These are phyloP conservation scores for Babesia sp. DNA, from an alignment of 169 alveolate genomes.

Conservation along the genomic window DNA sequence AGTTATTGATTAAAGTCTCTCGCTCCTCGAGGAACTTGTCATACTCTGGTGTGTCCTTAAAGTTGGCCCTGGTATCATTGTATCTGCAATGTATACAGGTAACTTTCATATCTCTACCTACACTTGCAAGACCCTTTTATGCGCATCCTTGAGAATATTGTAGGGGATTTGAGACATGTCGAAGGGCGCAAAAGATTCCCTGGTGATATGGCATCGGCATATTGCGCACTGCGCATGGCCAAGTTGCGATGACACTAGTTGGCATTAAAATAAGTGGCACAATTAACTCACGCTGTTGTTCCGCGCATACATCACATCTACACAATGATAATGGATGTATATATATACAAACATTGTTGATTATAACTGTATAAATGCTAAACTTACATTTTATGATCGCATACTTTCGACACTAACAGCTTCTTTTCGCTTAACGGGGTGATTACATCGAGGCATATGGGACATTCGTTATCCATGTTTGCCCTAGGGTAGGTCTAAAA, in stretches of 20 bases:
- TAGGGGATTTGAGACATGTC: slow-evolving; percentile 51
- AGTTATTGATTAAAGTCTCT: slow-evolving; percentile 61
- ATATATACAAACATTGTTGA: not conserved
- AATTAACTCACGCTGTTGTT: slow-evolving; percentile 47
- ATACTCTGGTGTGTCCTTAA: slow-evolving; percentile 75
- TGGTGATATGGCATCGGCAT: slow-evolving; percentile 61
- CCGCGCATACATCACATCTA: slow-evolving; percentile 67
- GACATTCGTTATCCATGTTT: slow-evolving; percentile 65
- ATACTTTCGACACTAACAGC: slow-evolving; percentile 56
- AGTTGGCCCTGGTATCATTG: slow-evolving; percentile 74
- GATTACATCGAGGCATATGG: slow-evolving; percentile 64
- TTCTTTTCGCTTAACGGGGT: slow-evolving; percentile 64
- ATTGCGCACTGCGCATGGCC: slow-evolving; percentile 69
- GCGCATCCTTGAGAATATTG: slow-evolving; percentile 44
- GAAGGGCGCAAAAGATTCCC: slow-evolving; percentile 50
- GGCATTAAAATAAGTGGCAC: not conserved
- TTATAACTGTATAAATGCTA: not conserved
- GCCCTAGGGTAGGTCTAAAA: not conserved
- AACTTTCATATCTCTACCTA: slow-evolving; percentile 8
- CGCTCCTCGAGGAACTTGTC: slow-evolving; percentile 72
- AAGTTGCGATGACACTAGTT: slow-evolving; percentile 48
- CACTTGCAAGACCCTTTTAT: slow-evolving; percentile 64
- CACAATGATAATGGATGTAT: not conserved
- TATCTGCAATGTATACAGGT: slow-evolving; percentile 38
- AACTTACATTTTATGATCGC: slow-evolving; percentile 68